Conservation (phyloP, 495 filamentous ascomycete species). For the Neurospora sp. region DNA sequence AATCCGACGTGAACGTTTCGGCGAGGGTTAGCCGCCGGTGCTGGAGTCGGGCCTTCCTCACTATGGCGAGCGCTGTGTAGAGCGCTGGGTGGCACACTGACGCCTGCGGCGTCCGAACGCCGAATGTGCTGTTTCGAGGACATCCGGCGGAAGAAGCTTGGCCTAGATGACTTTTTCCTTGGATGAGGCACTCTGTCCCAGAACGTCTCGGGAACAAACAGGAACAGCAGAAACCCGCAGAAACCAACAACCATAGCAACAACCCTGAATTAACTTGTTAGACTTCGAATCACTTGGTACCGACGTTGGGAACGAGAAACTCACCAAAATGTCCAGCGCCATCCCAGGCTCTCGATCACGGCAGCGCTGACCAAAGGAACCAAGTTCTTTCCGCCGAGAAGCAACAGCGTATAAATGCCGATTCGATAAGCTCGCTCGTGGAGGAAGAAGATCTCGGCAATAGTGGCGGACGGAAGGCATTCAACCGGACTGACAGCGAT, state of each 20-base stretch:
- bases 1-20: constrained; percentile 46
- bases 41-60: constrained; percentile 3
- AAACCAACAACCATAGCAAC: constrained; percentile 77
- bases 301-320: constrained; percentile 9
- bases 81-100: not conserved
- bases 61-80: not conserved
- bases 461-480: constrained; percentile 85
- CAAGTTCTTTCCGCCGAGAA: constrained; percentile 89
- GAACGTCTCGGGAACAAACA: constrained; percentile 94
- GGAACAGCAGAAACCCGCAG: constrained; percentile 63
- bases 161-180: constrained; percentile 27
- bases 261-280: constrained; percentile 45
- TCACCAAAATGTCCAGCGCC: constrained; percentile 92
- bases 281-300: not conserved
- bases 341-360: constrained; percentile 66
- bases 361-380: constrained; percentile 80
- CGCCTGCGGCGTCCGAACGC: not conserved
- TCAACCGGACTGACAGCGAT: constrained; percentile 87
- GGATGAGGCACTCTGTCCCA: constrained; percentile 79
- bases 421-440: constrained; percentile 91
- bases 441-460: constrained; percentile 94
- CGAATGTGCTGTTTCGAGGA: constrained; percentile 22
- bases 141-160: constrained; percentile 30
- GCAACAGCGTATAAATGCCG: constrained; percentile 86
- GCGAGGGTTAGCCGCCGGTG: constrained; percentile 1